A percentile compares a stretch with the other conserved stretches of the same genome.
Evolutionary conservation across 345 rosid genomes (phyloP).

Genomic region (Citrus mangshanensis): DNA sequence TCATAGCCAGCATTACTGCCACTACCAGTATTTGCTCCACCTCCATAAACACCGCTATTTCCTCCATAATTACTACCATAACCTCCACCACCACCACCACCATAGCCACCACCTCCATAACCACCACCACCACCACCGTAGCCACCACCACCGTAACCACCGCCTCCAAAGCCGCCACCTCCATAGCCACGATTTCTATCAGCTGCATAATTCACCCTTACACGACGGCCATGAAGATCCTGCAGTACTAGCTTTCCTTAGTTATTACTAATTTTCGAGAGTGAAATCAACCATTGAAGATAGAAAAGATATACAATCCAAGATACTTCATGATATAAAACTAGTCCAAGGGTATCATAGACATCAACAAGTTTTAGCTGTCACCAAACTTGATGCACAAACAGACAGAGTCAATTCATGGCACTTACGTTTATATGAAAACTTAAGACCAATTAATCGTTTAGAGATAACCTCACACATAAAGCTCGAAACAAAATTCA

Average conservation of each 20-base stretch:
- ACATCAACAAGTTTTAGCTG: neutral
- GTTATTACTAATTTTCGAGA: neutral
- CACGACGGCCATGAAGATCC: slow-evolving; percentile 76
- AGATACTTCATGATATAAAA: neutral
- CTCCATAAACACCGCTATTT: neutral
- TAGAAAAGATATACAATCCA: neutral
- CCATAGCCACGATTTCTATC: slow-evolving; percentile 52
- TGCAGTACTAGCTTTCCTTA: slow-evolving; percentile 8
- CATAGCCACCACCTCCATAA: neutral
- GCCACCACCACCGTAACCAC: neutral
- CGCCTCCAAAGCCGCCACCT: slow-evolving; percentile 30
- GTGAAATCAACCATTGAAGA: neutral
- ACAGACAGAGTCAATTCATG: neutral
- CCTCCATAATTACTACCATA: slow-evolving; percentile 28
- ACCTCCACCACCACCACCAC: slow-evolving; percentile 19
- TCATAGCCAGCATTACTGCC: slow-evolving; percentile 23
- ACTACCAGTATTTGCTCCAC: neutral
- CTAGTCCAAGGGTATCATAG: neutral
- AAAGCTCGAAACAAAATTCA: neutral
- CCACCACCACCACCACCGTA: neutral
- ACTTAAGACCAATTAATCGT: no score
- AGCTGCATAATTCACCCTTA: slow-evolving; percentile 78
- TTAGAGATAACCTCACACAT: neutral
- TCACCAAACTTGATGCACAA: neutral
- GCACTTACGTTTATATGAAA: neutral